A percentile compares a stretch with the other conserved stretches of the same genome.
Conservation (phyloP, 495 filamentous ascomycete genomes). For the Penicillium ochrochloron region DNA sequence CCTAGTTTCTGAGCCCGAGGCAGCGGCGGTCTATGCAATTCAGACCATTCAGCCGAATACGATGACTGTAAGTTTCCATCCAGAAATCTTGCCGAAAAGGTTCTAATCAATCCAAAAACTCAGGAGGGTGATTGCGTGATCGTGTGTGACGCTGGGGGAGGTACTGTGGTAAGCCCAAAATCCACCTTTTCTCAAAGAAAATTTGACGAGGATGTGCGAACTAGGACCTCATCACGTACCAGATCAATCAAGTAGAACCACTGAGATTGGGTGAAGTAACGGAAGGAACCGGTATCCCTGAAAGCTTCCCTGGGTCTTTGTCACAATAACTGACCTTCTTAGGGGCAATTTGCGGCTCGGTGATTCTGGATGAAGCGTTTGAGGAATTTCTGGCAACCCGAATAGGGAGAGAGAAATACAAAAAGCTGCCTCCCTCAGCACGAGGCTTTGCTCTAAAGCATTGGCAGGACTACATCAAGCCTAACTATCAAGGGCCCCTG, state of each 20-base stretch:
- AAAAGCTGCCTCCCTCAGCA: constrained; percentile 6
- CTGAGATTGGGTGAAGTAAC: constrained; percentile 24
- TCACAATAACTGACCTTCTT: neutral
- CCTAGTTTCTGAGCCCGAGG: constrained; percentile 66
- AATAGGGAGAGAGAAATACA: constrained; percentile 27
- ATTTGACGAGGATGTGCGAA: neutral
- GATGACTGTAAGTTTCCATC: constrained; percentile 21
- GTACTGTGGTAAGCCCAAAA: constrained; percentile 55
- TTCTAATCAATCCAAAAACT: neutral
- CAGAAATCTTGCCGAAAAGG: neutral
- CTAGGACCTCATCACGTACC: constrained; percentile 53
- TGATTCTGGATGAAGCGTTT: constrained; percentile 58
- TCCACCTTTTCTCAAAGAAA: constrained; percentile 30
- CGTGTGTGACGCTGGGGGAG: constrained; percentile 62
- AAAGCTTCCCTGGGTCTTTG: constrained; percentile 35
- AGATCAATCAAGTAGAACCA: constrained; percentile 16
- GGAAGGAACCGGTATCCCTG: constrained; percentile 31
- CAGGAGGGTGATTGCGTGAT: constrained; percentile 52
- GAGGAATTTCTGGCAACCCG: constrained; percentile 43
- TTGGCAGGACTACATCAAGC: constrained; percentile 38
- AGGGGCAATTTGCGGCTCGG: constrained; percentile 61
- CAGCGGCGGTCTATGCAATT: constrained; percentile 59
- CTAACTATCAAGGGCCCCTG: constrained; percentile 12
- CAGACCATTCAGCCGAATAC: constrained; percentile 35
- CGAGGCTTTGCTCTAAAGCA: constrained; percentile 7